Conservation (phyloP, 345 rosid species). For the Eucalyptus leucophloia region DNA sequence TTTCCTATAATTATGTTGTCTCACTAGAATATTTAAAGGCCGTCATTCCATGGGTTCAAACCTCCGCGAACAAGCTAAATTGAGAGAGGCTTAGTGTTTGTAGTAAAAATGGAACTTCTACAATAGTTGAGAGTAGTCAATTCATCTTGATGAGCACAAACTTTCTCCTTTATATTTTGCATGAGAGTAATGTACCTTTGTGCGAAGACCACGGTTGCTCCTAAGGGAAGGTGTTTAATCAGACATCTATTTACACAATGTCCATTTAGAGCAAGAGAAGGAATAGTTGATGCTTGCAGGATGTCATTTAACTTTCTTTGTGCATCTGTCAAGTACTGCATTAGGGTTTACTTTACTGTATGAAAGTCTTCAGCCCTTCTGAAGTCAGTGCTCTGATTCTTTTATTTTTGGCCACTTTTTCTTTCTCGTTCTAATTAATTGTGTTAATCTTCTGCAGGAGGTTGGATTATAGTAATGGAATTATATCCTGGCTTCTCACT, state of each 20-base stretch:
- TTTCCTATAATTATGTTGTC: neutral
- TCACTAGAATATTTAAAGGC: neutral
- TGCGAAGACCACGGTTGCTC: neutral
- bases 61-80: neutral
- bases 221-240: neutral
- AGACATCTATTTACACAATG: neutral
- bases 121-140: neutral
- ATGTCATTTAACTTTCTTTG: neutral
- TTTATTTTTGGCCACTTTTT: neutral
- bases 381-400: neutral
- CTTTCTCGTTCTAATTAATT: neutral
- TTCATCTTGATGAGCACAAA: neutral
- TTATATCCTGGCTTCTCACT: conserved; percentile 80
- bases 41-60: neutral
- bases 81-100: neutral
- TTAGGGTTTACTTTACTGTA: neutral
- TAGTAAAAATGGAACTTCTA: neutral
- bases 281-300: neutral
- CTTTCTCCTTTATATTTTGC: neutral
- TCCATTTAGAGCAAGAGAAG: neutral
- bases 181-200: neutral
- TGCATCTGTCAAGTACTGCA: neutral
- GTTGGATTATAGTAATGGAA: conserved; percentile 61
- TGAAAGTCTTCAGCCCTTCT: neutral
- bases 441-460: conserved; percentile 21